Percentiles rank a stretch among this genome's conserved stretches.
Conservation (phyloP, 1,139 yeast species). For the Hanseniaspora gamundiae region DNA sequence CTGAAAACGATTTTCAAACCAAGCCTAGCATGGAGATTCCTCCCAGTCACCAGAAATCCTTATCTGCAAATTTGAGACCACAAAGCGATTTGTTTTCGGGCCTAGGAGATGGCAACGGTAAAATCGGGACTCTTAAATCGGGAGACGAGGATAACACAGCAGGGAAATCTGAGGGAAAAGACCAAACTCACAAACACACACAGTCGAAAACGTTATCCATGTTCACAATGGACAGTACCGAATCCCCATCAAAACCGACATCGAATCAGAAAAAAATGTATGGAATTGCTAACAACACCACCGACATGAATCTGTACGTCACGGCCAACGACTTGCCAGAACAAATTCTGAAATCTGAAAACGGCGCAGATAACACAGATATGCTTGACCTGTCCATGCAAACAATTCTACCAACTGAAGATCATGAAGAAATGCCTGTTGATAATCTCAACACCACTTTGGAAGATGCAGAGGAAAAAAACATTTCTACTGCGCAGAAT, state of each 20-base stretch:
- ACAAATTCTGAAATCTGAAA: neutral
- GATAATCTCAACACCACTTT: too few relatives aligned
- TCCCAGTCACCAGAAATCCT: slow-evolving; percentile 3
- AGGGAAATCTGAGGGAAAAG: neutral
- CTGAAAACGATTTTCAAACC: neutral
- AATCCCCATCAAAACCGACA: slow-evolving; percentile 1
- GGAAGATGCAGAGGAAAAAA: too few relatives aligned
- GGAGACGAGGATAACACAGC: neutral
- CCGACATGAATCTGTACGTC: slow-evolving; percentile 4
- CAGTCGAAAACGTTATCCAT: slow-evolving; percentile 3
- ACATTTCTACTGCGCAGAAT: neutral
- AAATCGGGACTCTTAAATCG: neutral
- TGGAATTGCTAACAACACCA: slow-evolving; percentile 2
- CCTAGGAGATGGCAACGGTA: neutral
- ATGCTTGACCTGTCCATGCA: too few relatives aligned
- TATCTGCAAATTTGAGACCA: slow-evolving; percentile 7
- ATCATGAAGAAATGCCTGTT: too few relatives aligned
- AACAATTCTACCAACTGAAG: too few relatives aligned
- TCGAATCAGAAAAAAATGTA: slow-evolving; percentile 5
- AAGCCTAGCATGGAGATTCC: neutral
- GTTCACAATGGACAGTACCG: slow-evolving; percentile 1
- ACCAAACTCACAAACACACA: slow-evolving; percentile 1
- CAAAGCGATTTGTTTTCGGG: slow-evolving; percentile 5
- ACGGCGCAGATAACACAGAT: neutral
- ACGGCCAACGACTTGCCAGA: slow-evolving; percentile 7